Evolutionary conservation across 768 basidiomycete species (phyloP), one percentile per base, ranked within the genome.

Genomic region (Myochromella boudieri): DNA sequence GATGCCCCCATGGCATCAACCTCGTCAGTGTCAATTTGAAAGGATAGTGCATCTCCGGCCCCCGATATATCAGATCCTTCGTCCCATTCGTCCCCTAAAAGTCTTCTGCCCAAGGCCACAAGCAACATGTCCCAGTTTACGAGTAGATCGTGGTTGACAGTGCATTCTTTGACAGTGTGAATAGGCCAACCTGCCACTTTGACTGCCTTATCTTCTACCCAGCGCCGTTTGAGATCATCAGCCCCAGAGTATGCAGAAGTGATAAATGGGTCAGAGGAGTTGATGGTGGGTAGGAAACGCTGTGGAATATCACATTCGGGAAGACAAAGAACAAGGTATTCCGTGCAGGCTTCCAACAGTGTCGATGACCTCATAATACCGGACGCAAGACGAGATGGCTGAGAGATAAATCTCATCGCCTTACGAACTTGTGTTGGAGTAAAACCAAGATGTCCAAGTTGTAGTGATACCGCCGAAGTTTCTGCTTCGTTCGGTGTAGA

Each of bases 251-350:
- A 82, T 3, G 74, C 70, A 3, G 83, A 78, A 11, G 80, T 80
- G 49, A 91, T 65, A 60, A 91, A 88, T 1, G 87, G 69, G 54
- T 81, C 76, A 0, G 85, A 87, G 2, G 85, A 80, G 55, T 83
- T 85, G n/a, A 65, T 64, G 8, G 71, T 61, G 3, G 85, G 80
- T 12, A 88, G 64, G 62, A 91, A 91, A 21, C 78, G 77, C 40
- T 72, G 60, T 0, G 95, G 95, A 4, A 97, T 76, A 56, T 95
- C 93, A 47, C 89, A 85, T 68, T 97, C 94, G 0, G 93, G 87
- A 4, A 89, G 61, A 56, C 90, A 81, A 17, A 95, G 73, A 36
- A 95, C 75, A 2, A 97, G 74, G 67, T 91, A 91, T 54, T 93
- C 88, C 36, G 94, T 84, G 42, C 82, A 82, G 0, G 91, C 89